Evolutionary conservation across 202 grass and related monocot genomes (phyloP), one percentile per base, ranked within the genome.

Genomic region (Carex arenaria): DNA sequence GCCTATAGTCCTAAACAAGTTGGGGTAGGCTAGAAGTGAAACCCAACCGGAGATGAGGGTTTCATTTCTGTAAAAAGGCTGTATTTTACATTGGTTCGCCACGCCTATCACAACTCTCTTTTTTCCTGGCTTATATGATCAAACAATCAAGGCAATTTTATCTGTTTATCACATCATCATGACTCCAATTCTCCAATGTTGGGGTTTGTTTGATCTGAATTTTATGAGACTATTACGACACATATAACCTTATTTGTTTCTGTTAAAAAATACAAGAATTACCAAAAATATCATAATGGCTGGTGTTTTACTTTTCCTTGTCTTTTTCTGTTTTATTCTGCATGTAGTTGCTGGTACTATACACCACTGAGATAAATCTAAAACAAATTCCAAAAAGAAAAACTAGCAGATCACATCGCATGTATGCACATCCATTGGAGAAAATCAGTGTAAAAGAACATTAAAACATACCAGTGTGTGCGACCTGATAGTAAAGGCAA

Each of bases 101-200:
- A 40, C 5, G 38, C 38, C 5, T 40, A 40, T 40, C 38, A 6
- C 38, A 40, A 40, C 38, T 5, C 38, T 40, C 38, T 5, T 40
- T 40, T 40, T 40, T 40, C 38, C 38, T 40, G 38, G 38, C 5
- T 40, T 6, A 92, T 99, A 99, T 47, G 96, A 99, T 80, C 86
- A 86, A 60, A 99, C 89, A 85, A 96, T 92, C 93, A 93, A 94
- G 88, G 79, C 32, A 55, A 47, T 85, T 85, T 45, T 70, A 69
- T 64, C 53, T 81, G 66, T 81, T 49, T 76, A 59, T 36, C 53
- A 78, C 30, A 56, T 78, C 52, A 59, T 53, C 17, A 78, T 57
- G 14, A 40, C 38, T 40, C 38, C 36, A 40, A 40, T 4, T 40
- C 4, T 40, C 38, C 38, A 40, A 40, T n/a, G 13, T 77, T 57